These are phyloP conservation scores for Phytophthora kernoviae DNA, from an alignment of 352 stramenopile genomes.

Conservation along the genomic window DNA sequence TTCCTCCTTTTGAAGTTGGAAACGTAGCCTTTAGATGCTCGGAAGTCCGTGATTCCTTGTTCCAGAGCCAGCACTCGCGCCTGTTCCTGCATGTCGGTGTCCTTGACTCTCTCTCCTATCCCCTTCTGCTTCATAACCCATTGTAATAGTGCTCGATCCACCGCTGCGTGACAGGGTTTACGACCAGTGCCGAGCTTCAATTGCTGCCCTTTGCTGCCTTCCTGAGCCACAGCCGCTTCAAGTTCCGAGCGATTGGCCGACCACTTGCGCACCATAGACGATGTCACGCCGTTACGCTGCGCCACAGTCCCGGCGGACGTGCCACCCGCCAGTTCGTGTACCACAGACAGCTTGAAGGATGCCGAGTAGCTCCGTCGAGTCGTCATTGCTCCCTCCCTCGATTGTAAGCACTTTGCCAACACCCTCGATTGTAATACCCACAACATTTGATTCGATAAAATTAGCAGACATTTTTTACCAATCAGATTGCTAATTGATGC, in stretches of 20 bases:
- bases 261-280: slow-evolving; percentile 42
- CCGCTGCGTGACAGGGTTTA: slow-evolving; percentile 13
- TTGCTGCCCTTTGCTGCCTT: slow-evolving; percentile 9
- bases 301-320: slow-evolving; percentile 19
- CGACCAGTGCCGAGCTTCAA: slow-evolving; percentile 37
- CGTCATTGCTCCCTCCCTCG: slow-evolving; percentile 8
- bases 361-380: slow-evolving; percentile 32
- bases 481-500: slow-evolving; percentile 8
- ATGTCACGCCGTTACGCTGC: slow-evolving; percentile 25
- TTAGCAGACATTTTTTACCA: slow-evolving; percentile 17
- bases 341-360: slow-evolving; percentile 35
- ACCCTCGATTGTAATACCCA: too few species aligned
- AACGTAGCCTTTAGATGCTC: slow-evolving; percentile 39
- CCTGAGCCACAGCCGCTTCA: slow-evolving; percentile 32
- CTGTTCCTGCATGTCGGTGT: slow-evolving; percentile 35
- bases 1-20: slow-evolving; percentile 36
- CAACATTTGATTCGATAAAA: slow-evolving; percentile 3
- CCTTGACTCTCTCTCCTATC: slow-evolving; percentile 13
- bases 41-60: slow-evolving; percentile 24
- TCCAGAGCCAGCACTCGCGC: slow-evolving; percentile 20
- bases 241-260: slow-evolving; percentile 22
- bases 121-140: slow-evolving; percentile 25
- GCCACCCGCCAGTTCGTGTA: slow-evolving; percentile 22
- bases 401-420: too few species aligned
- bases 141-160: slow-evolving; percentile 28